Percentiles rank a stretch among this genome's conserved stretches.
Evolutionary conservation across 176 grass and related monocot genomes (phyloP).

Genomic region (Triticum dicoccoides): DNA sequence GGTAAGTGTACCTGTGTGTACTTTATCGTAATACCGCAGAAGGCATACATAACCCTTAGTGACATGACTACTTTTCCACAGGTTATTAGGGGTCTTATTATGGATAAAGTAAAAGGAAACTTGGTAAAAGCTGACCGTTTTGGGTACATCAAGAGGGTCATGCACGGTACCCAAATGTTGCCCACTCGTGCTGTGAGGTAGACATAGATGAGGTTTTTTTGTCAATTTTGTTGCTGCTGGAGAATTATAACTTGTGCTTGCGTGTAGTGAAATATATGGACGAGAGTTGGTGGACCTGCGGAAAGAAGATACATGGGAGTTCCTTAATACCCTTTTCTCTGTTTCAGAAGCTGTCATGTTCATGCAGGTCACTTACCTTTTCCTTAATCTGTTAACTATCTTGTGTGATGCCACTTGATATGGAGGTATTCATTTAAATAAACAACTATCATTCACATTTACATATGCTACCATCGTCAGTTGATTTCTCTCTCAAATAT

Average conservation of each 20-base stretch:
- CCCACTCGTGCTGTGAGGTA: slow-evolving; percentile 88
- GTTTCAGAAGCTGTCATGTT: slow-evolving; percentile 99
- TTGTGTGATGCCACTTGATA: background rate
- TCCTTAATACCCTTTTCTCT: slow-evolving; percentile 98
- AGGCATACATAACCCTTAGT: slow-evolving; percentile 4
- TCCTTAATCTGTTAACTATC: slow-evolving; percentile 17
- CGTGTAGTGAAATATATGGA: slow-evolving; percentile 94
- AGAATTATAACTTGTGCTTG: slow-evolving; percentile 15
- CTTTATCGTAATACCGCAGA: slow-evolving; percentile 28
- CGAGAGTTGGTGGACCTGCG: slow-evolving; percentile 94
- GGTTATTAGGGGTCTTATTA: slow-evolving; percentile 92
- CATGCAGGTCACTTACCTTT: slow-evolving; percentile 75
- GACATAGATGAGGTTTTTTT: slow-evolving; percentile 4
- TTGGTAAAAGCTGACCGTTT: slow-evolving; percentile 97
- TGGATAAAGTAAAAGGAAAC: slow-evolving; percentile 97
- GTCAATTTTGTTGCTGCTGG: slow-evolving; percentile 1
- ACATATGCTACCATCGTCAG: background rate
- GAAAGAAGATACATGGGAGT: slow-evolving; percentile 93
- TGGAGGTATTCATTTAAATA: slow-evolving; percentile 7
- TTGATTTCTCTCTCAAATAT: slow-evolving; percentile 10
- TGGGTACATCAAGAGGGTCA: slow-evolving; percentile 93
- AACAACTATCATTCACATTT: background rate
- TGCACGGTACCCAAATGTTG: slow-evolving; percentile 97
- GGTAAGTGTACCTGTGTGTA: slow-evolving; percentile 53
- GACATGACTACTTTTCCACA: slow-evolving; percentile 30